Conservation (phyloP, 2,329 filamentous ascomycete species). For the Dactylonectria macrodidyma region DNA sequence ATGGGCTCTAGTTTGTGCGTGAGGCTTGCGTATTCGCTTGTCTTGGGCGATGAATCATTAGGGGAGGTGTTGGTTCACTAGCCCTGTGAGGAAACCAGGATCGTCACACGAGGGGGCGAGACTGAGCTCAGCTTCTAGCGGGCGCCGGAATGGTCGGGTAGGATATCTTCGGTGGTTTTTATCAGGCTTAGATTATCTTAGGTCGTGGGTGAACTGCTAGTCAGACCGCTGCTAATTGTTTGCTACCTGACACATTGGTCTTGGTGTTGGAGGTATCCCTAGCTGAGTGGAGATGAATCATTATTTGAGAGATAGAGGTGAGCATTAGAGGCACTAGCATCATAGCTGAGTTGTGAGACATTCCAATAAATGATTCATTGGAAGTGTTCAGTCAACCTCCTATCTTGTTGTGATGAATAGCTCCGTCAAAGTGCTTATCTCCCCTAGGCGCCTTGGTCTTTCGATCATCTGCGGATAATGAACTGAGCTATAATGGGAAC, state of each 20-base stretch:
- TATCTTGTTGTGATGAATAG: neutral
- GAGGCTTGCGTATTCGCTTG: constrained; percentile 4
- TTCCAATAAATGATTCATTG: neutral
- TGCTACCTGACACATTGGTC: neutral
- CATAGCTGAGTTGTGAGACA: neutral
- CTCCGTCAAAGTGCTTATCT: neutral
- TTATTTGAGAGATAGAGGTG: neutral
- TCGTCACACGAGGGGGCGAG: neutral
- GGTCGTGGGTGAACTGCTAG: neutral
- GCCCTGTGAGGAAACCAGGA: neutral
- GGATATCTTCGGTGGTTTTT: neutral
- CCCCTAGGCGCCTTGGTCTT: neutral
- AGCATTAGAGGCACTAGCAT: neutral
- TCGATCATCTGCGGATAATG: neutral
- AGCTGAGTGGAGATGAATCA: neutral
- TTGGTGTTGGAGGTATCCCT: neutral
- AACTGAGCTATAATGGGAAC: neutral
- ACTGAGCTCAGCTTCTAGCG: neutral
- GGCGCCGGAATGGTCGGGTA: neutral
- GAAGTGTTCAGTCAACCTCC: neutral
- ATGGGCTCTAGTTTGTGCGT: neutral
- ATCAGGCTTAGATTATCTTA: neutral
- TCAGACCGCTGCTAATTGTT: neutral
- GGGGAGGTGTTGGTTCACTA: neutral
- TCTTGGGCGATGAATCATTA: constrained; percentile 30